phyloP scores from a whole-genome alignment of 495 filamentous ascomycete genomes.

The Filosporella fistucella region DNA sequence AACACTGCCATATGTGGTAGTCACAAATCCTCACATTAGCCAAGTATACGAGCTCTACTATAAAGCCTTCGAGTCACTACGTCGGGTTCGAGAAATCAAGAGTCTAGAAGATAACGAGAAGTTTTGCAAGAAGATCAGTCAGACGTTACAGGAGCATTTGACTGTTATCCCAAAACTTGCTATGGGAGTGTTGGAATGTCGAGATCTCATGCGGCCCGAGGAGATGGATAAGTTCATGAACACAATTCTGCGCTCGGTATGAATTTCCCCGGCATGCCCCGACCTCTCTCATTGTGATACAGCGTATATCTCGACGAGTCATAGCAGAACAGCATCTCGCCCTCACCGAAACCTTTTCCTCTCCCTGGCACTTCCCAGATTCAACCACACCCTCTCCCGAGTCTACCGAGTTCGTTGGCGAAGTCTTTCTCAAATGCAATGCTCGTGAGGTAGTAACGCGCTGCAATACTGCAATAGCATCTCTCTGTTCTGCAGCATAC shows the following conservation, averaged over 20 bases:
- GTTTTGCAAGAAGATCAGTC: conserved; percentile 76
- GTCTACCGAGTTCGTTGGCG: conserved; percentile 78
- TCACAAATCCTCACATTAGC: conserved; percentile 90
- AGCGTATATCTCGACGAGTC: conserved; percentile 91
- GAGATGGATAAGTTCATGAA: conserved; percentile 95
- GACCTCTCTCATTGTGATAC: conserved; percentile 4
- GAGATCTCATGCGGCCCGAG: conserved; percentile 67
- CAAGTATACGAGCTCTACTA: conserved; percentile 97
- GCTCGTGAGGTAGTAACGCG: conserved; percentile 83
- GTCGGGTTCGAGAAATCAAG: conserved; percentile 76
- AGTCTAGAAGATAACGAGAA: conserved; percentile 86
- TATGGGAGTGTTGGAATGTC: conserved; percentile 89
- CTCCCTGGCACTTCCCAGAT: conserved; percentile 85
- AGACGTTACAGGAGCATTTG: conserved; percentile 80
- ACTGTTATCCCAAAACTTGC: conserved; percentile 90
- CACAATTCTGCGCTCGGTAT: conserved; percentile 81
- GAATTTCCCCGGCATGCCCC: conserved; percentile 16
- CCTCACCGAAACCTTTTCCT: conserved; percentile 93
- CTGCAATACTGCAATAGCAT: conserved; percentile 68
- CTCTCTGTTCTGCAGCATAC: conserved; percentile 67
- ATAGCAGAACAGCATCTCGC: conserved; percentile 98
- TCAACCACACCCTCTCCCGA: conserved; percentile 68
- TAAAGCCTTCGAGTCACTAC: conserved; percentile 85
- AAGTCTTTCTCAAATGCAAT: conserved; percentile 92
- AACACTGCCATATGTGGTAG: conserved; percentile 89